Percentiles rank a stretch among this genome's conserved stretches.
Conservation (phyloP, 208 protist species). For the Crithidia acanthocephali region DNA sequence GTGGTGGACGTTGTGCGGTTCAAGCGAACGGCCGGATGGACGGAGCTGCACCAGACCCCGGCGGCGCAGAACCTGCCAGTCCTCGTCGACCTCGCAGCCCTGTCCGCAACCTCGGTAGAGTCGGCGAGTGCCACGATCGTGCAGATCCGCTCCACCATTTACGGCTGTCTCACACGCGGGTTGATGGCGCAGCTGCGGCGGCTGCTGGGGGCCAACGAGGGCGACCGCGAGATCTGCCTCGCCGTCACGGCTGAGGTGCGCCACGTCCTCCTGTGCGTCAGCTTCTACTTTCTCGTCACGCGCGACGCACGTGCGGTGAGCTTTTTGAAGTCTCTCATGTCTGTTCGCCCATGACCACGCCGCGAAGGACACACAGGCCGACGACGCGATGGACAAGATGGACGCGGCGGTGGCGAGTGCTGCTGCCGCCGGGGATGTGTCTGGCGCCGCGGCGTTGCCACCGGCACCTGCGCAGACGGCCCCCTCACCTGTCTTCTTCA, state of each 20-base stretch:
- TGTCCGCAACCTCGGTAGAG: constrained; percentile 33
- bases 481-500: constrained; percentile 6
- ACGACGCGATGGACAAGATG: background rate
- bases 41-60: constrained; percentile 63
- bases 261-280: constrained; percentile 41
- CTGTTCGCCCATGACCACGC: constrained; percentile 19
- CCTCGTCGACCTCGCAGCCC: constrained; percentile 17
- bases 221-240: constrained; percentile 31
- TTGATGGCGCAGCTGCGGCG: constrained; percentile 27
- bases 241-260: constrained; percentile 35
- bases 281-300: constrained; percentile 45
- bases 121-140: constrained; percentile 18
- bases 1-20: constrained; percentile 59
- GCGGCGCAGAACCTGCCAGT: constrained; percentile 35
- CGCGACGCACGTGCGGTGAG: constrained; percentile 34
- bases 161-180: constrained; percentile 31
- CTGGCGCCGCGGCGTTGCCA: background rate
- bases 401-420: constrained; percentile 6
- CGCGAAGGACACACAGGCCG: background rate
- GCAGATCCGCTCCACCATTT: constrained; percentile 34
- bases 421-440: background rate
- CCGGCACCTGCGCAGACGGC: background rate
- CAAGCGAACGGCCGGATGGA: constrained; percentile 69
- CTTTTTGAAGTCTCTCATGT: constrained; percentile 31
- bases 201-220: constrained; percentile 14